phyloP scores from a whole-genome alignment of 805 yeast genomes.

The Diddensiella caesifluorescens region DNA sequence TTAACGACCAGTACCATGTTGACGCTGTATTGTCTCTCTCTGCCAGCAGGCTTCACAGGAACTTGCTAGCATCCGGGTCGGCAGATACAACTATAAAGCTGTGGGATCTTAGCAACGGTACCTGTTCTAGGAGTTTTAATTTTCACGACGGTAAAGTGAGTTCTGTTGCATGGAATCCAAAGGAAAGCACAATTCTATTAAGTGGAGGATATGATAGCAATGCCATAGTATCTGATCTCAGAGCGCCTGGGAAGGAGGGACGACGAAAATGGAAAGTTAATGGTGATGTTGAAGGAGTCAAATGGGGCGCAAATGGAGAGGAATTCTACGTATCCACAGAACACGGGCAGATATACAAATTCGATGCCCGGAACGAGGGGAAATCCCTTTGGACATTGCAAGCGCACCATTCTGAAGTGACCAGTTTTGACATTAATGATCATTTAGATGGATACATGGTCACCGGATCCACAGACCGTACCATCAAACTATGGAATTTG shows the following conservation, averaged over 20 bases:
- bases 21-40: constrained; percentile 89
- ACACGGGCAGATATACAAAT: constrained; percentile 80
- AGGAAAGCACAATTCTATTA: constrained; percentile 47
- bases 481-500: constrained; percentile 82
- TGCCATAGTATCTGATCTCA: constrained; percentile 73
- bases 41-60: constrained; percentile 74
- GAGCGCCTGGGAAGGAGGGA: constrained; percentile 56
- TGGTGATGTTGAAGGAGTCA: constrained; percentile 80
- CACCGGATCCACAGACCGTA: constrained; percentile 86
- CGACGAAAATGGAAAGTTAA: constrained; percentile 63
- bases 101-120: constrained; percentile 80
- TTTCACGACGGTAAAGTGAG: constrained; percentile 83
- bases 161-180: constrained; percentile 77
- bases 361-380: constrained; percentile 67
- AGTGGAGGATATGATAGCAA: constrained; percentile 93
- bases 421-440: constrained; percentile 66
- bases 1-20: constrained; percentile 72
- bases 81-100: constrained; percentile 92
- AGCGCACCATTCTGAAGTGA: constrained; percentile 93
- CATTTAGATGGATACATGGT: constrained; percentile 67
- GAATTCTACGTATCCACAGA: constrained; percentile 85
- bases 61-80: constrained; percentile 86
- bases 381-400: constrained; percentile 89
- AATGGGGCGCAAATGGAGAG: constrained; percentile 57
- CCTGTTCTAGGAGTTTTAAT: constrained; percentile 72